Evolutionary conservation across 106 monocot genomes (phyloP), one percentile per base, ranked within the genome.

Genomic region (Dendrobium nobile): DNA sequence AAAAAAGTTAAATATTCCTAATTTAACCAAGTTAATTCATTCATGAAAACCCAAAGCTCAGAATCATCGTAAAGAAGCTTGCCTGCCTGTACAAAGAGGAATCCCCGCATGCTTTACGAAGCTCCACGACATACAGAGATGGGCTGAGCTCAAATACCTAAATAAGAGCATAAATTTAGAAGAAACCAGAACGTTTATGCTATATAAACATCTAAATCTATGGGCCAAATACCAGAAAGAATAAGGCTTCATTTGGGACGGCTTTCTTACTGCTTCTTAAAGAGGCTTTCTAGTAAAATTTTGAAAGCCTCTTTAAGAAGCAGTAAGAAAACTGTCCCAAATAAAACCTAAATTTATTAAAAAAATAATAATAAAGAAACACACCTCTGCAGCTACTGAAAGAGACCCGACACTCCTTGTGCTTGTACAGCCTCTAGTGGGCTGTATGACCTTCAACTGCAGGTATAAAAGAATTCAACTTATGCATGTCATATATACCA

Each of bases 111-210:
- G 88, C 86, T 85, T 90, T 97, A 55, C 88, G 79, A 31, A 97
- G 42, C 58, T 77, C 98, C 6, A 98, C 98, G 18, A 95, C 92
- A 80, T 87, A 95, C 0, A 98, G 64, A 33, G 92, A 85, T 79
- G 94, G 92, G 51, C 89, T 87, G 31, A 98, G 85, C 83, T 95
- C 95, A 81, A 95, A 87, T 31, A 95, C 90, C 97, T 94, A 75
- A 44, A 42, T 13, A n/a, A 8, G 40, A 58, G 9, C 4, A 37
- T 75, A 42, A 47, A 78, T n/a, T 42, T 9, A 43, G 3, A 26
- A 6, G 75, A 20, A 5, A 15, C 9, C 13, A 67, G 18, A 22
- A 19, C 0, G 5, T 24, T n/a, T 64, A 22, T 64, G 17, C 61
- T 20, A 18, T 6, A 64, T 20, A 0, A 64, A n/a, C 41, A 37